phyloP scores from a whole-genome alignment of 2,329 filamentous ascomycete species.

The Diaporthe helianthi region DNA sequence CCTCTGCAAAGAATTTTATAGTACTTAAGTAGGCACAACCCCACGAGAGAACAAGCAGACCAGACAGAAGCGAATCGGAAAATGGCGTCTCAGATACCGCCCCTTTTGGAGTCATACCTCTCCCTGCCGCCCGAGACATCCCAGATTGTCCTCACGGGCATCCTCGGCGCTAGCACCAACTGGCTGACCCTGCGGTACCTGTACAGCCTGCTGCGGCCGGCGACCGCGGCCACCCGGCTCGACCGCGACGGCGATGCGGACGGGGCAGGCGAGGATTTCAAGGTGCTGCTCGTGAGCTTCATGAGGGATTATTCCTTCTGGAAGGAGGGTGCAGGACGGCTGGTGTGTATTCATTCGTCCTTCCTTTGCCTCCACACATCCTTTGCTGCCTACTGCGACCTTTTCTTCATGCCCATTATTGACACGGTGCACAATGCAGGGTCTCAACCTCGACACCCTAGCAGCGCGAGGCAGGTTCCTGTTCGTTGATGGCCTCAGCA shows the following conservation, averaged over 20 bases:
- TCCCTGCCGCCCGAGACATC: slow-evolving; percentile 62
- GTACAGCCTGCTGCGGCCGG: slow-evolving; percentile 50
- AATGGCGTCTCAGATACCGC: slow-evolving; percentile 53
- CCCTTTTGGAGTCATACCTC: slow-evolving; percentile 70
- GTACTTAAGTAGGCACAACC: neutral
- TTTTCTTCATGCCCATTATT: neutral
- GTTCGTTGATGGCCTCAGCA: slow-evolving; percentile 78
- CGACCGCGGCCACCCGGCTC: slow-evolving; percentile 3
- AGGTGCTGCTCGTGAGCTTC: slow-evolving; percentile 82
- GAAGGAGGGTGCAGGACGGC: slow-evolving; percentile 71
- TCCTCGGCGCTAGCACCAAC: slow-evolving; percentile 69
- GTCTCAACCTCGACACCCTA: slow-evolving; percentile 72
- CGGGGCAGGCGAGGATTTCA: slow-evolving; percentile 46
- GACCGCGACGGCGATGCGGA: slow-evolving; percentile 35
- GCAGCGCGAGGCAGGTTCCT: slow-evolving; percentile 65
- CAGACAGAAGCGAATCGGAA: neutral
- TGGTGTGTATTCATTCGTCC: slow-evolving; percentile 57
- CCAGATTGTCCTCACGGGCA: slow-evolving; percentile 71
- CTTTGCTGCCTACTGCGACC: neutral
- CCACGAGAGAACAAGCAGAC: neutral
- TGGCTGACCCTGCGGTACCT: slow-evolving; percentile 69
- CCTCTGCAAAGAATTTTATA: slow-evolving; percentile 17
- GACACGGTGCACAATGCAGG: slow-evolving; percentile 49
- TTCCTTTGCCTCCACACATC: neutral
- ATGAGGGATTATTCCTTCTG: slow-evolving; percentile 81